A percentile compares a stretch with the other conserved stretches of the same genome.
phyloP scores from a whole-genome alignment of 192 early-diverging fungal genomes.

The Podila epicladia region DNA sequence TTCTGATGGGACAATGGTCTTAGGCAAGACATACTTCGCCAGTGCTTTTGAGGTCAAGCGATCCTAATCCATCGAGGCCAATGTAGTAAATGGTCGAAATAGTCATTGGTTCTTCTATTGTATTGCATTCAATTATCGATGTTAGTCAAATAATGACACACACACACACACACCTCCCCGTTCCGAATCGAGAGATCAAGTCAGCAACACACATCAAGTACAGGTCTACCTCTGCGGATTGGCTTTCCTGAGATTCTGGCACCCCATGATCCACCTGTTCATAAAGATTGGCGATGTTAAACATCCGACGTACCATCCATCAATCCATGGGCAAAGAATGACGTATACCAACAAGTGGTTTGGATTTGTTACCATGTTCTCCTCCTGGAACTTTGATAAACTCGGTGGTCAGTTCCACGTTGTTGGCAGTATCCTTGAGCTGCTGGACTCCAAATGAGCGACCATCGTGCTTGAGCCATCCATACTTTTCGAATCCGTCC shows the following conservation, averaged over 20 bases:
- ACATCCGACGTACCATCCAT: neutral
- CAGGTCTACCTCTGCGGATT: conserved; percentile 52
- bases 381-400: conserved; percentile 78
- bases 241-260: conserved; percentile 80
- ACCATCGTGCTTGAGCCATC: conserved; percentile 89
- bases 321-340: neutral
- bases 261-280: conserved; percentile 79
- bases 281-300: neutral
- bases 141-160: neutral
- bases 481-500: conserved; percentile 82
- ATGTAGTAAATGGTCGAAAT: conserved; percentile 80
- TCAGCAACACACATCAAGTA: neutral
- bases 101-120: conserved; percentile 51
- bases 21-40: neutral
- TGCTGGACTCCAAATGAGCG: conserved; percentile 81
- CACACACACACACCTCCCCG: too few species aligned
- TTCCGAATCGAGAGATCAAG: neutral
- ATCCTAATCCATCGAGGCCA: conserved; percentile 78
- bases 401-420: conserved; percentile 75
- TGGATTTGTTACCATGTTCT: conserved; percentile 58
- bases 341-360: neutral
- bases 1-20: too few species aligned
- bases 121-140: neutral
- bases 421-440: conserved; percentile 71
- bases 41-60: conserved; percentile 53